phyloP scores from a whole-genome alignment of 495 filamentous ascomycete species.

The Evansstolkia leycettana region DNA sequence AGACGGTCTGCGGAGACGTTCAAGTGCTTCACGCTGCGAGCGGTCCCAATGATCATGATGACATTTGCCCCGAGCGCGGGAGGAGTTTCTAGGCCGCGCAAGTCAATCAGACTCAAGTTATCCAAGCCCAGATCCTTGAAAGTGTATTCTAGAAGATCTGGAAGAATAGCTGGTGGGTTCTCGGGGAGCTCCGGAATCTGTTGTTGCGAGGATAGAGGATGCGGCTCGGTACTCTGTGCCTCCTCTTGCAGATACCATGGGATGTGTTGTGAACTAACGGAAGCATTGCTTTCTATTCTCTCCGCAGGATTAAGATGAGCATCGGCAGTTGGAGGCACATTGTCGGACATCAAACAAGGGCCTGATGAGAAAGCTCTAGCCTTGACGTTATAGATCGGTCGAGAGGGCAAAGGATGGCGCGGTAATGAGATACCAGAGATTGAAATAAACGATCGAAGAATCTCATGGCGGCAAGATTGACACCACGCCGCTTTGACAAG shows the following conservation, averaged over 20 bases:
- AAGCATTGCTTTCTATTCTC: conserved; percentile 3
- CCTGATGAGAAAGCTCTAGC: conserved; percentile 15
- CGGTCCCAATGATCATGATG: conserved; percentile 88
- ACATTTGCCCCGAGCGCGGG: conserved; percentile 77
- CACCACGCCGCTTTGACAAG: conserved; percentile 16
- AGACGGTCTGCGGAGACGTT: conserved; percentile 85
- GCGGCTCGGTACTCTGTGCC: conserved; percentile 26
- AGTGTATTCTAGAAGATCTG: conserved; percentile 60
- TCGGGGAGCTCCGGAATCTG: conserved; percentile 66
- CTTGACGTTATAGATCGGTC: conserved; percentile 6
- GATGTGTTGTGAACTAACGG: conserved; percentile 13
- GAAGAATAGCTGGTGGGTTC: conserved; percentile 58
- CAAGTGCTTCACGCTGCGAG: conserved; percentile 83
- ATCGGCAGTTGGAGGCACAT: conserved; percentile 7
- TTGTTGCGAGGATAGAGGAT: conserved; percentile 45
- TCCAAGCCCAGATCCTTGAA: conserved; percentile 77
- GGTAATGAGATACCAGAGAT: conserved; percentile 12
- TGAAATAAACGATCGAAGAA: conserved; percentile 14
- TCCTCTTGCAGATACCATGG: conserved; percentile 89
- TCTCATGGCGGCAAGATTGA: conserved; percentile 16
- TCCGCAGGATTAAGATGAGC: conserved; percentile 8
- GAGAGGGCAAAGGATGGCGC: conserved; percentile 7
- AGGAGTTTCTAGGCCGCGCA: conserved; percentile 73
- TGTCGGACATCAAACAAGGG: conserved; percentile 12
- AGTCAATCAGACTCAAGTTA: conserved; percentile 61